Base-by-base conservation (phyloP, 768 basidiomycete species). In the Mycena galopus region DNA sequence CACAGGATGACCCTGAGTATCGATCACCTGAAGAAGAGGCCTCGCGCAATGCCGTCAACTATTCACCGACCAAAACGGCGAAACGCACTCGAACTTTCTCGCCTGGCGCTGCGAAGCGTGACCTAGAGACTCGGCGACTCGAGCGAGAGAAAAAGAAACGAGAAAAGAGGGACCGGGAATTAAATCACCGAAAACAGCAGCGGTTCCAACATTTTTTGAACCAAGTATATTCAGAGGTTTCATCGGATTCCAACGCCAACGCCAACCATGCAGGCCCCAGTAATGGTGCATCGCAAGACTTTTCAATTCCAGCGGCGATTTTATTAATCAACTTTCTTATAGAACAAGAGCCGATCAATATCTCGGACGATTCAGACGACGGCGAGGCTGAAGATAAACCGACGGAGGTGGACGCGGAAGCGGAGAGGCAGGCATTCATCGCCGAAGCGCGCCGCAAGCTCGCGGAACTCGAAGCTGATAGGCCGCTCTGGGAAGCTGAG, bases 381-480 rank as follows among this genome's bases (percentile, higher is more conserved):
- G 67, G 55, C 21, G 67, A 63, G 23, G 67, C 63, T 21, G 61
- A 68, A 51, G 67, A 75, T 67, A 56, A 69, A 1, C 39, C 53
- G 23, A 77, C 72, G 61, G 78, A 75, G 65, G 59, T 74, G 29
- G 81, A 85, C 57, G 80, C 85, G 47, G 86, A 88, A 32, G 81
- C 77, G 16, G 77, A 75, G 5, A 84, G 83, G 60, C 81, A 77
- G 53, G 84, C 84, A 17, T 82, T 82, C 30, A 88, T 93, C 69
- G 89, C 86, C 23, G 90, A 92, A 77, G 92, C 92, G 5, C 87
- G 89, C 51, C 86, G 89, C 50, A 94, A 93, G 76, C 83, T 93
- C 44, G 90, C 88, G 6, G 90, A 93, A 73, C 87, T 93, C 3
- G 91, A 93, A 76, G 83, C 82, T 55, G 91, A 93, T 79, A 78